Conservation (phyloP, 768 basidiomycete species). For the Paxillus rubicundulus region DNA sequence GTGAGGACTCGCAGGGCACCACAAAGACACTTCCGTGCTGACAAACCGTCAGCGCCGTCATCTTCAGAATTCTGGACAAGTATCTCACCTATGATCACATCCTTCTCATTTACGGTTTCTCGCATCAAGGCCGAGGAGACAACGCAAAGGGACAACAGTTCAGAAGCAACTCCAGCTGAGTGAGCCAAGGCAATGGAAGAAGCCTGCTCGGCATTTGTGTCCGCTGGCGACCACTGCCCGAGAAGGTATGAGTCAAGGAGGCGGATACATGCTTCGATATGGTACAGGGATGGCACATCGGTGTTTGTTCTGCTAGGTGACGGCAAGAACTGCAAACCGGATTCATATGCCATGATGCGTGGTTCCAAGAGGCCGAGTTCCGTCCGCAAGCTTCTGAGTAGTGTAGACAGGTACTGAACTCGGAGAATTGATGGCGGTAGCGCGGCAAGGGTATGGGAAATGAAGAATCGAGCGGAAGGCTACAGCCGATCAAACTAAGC, state of each 20-base stretch:
- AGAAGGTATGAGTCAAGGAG: conserved; percentile 65
- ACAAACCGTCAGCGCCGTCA: not conserved
- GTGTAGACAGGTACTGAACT: conserved; percentile 25
- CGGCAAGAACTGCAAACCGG: conserved; percentile 42
- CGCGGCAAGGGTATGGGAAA: conserved; percentile 47
- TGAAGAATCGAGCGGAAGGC: conserved; percentile 55
- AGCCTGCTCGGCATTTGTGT: conserved; percentile 12
- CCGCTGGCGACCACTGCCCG: conserved; percentile 46
- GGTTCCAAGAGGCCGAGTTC: conserved; percentile 41
- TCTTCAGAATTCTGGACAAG: not conserved
- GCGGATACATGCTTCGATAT: conserved; percentile 53
- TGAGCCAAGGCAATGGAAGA: conserved; percentile 7
- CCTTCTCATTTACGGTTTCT: conserved; percentile 17
- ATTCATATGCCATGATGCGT: conserved; percentile 38
- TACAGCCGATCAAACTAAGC: conserved; percentile 21
- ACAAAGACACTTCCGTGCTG: conserved; percentile 51
- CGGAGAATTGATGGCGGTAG: conserved; percentile 46
- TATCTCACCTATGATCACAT: conserved; percentile 17
- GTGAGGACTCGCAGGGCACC: conserved; percentile 65
- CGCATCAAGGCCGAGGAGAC: conserved; percentile 41
- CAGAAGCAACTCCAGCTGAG: conserved; percentile 37
- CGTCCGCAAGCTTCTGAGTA: conserved; percentile 32
- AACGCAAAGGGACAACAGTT: conserved; percentile 51
- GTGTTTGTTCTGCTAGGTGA: conserved; percentile 8
- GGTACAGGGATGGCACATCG: conserved; percentile 39